phyloP scores from a whole-genome alignment of 73 alveolate genomes.

The Paramecium pentaurelia region DNA sequence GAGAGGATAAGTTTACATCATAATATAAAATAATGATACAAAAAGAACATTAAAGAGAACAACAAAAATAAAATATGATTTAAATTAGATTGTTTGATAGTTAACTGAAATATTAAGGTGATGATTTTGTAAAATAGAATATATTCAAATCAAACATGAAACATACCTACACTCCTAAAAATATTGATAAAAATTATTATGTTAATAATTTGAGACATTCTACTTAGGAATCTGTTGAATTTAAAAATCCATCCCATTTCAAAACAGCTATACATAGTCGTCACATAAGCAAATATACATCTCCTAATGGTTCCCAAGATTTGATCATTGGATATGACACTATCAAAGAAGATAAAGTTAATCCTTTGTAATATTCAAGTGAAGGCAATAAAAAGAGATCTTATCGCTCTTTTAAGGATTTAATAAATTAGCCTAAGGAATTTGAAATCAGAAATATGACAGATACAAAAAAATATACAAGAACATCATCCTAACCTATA shows the following conservation, averaged over 20 bases:
- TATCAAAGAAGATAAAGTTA: neutral
- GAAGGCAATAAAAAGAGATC: neutral
- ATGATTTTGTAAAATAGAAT: neutral
- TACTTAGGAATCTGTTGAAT: neutral
- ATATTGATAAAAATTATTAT: neutral
- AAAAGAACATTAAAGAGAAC: neutral
- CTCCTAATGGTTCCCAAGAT: neutral
- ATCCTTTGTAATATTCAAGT: neutral
- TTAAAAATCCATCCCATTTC: neutral
- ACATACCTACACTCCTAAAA: neutral
- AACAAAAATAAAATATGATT: neutral
- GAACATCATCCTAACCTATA: neutral
- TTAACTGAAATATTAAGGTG: conserved; percentile 4
- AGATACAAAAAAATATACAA: neutral
- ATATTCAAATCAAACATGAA: neutral
- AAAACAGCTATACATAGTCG: neutral
- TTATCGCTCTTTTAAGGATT: neutral
- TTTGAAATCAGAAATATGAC: neutral
- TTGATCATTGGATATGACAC: neutral
- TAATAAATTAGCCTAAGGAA: neutral
- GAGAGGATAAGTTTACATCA: neutral
- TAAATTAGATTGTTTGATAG: neutral
- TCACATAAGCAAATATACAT: neutral
- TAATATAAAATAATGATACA: neutral
- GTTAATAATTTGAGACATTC: neutral